These are phyloP conservation scores for Psilocybe subaeruginosa DNA, from an alignment of 768 basidiomycete genomes.

Conservation along the genomic window DNA sequence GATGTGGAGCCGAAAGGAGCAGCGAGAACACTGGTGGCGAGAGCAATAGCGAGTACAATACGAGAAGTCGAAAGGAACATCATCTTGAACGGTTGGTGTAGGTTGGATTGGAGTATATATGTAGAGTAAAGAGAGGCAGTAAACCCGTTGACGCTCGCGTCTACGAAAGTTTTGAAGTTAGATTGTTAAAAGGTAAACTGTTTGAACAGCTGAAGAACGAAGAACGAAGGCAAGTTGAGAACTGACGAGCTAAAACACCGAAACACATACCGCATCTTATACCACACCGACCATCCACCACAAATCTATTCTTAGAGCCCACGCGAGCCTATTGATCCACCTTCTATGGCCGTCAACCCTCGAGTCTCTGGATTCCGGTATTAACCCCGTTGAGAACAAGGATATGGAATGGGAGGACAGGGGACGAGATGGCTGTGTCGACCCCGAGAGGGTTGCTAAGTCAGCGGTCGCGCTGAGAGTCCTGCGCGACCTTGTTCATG, in stretches of 20 bases:
- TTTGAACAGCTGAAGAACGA: not conserved
- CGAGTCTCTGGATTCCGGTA: not conserved
- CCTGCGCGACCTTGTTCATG: not conserved
- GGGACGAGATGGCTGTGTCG: not conserved
- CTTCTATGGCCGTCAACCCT: not conserved
- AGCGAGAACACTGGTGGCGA: not conserved
- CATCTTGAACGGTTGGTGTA: not conserved
- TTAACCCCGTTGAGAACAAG: conserved; percentile 3
- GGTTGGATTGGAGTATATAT: not conserved
- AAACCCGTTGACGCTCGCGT: not conserved
- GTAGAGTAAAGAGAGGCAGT: not conserved
- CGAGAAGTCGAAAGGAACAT: not conserved
- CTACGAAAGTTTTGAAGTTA: not conserved
- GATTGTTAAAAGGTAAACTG: not conserved
- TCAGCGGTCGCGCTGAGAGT: not conserved
- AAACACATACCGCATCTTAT: not conserved
- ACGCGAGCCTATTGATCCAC: not conserved
- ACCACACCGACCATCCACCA: not conserved
- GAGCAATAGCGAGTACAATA: not conserved
- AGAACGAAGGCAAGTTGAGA: not conserved
- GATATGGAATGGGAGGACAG: not conserved
- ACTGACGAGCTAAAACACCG: not conserved
- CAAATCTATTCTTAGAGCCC: not conserved
- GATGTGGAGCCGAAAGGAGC: not conserved
- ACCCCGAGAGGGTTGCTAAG: conserved; percentile 4